Base-by-base conservation (phyloP, 129 eudicot species). In the Solidago caesia region DNA sequence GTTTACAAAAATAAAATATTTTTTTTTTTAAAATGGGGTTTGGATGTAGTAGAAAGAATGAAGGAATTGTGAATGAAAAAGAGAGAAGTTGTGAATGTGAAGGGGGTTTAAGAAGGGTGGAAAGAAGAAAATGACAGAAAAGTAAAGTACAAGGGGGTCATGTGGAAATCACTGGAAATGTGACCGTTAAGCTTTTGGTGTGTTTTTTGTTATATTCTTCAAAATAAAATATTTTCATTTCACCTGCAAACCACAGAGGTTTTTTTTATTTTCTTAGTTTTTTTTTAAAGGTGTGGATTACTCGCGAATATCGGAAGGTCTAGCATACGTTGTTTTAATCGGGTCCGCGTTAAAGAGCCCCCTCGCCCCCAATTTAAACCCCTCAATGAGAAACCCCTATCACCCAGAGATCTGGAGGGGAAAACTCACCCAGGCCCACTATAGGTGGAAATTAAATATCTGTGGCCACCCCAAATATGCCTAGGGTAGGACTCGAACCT, bases 91-190 rank as follows among this genome's bases (percentile, higher is more conserved):
- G 57, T 2, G 77, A 8, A 53, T 33, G 57, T 2, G 77, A 8
- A 53, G 55, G 64, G 77, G 78, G 74, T 64, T 73, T 79, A 65
- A 79, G 74, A 73, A 58, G 70, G 83, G 57, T 14, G 77, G 21
- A 52, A 64, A 33, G 75, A 73, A 79, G 78, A 56, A 73, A 51
- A 66, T 47, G 71, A 72, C 64, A 73, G 64, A 66, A 13, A 2
- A 65, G 61, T 56, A 39, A 56, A 65, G 83, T 56, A 65, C 64
- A 79, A 58, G 75, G 75, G 4, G 75, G 13, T 79, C 83, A 79
- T 79, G 83, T 79, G 83, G 68, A 73, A 72, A 72, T 79, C 45
- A 64, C 79, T 79, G 79, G 68, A 79, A 65, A 79, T 79, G 83
- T 73, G 83, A 79, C 83, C 83, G 83, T 79, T 73, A 64, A 66